Evolutionary conservation across 257 asterid species (phyloP), one percentile per base, ranked within the genome.

Genomic region (Anisodus tanguticus): DNA sequence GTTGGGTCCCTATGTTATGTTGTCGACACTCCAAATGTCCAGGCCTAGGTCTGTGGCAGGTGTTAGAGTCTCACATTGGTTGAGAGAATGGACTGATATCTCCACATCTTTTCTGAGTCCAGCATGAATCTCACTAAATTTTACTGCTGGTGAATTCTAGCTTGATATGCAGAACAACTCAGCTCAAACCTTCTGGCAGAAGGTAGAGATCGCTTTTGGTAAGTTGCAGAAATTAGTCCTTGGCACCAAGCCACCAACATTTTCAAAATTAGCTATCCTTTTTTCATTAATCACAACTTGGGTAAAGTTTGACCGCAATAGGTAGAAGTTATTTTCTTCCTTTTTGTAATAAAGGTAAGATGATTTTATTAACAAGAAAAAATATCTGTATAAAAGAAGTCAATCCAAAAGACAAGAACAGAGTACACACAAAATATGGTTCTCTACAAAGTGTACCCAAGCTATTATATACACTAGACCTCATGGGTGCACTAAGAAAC

Each of bases 171-270:
- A 88, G 84, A 86, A 95, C 81, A 94, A 77, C 85, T 89, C 98
- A 86, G 93, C 88, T 84, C 99, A 95, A 87, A 87, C 22, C 77
- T 88, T 88, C 85, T 95, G 99, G 99, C 98, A 95, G 88, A 89
- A 82, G 86, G 85, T 89, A 64, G 99, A 95, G 90, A 94, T 95
- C 66, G 80, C 92, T 86, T 95, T 95, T 88, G 98, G 99, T 95
- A 89, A 91, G 90, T 51, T 49, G 19, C 39, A 51, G 59, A 49
- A 16, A 62, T 69, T 11, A 43, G 45, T 41, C 17, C 45, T 64
- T 31, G 4, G 45, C n/a, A 54, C 59, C 59, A 54, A 12, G 17
- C 59, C 8, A 4, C 71, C 45, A 64, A 26, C 39, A 26, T 64
- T 9, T 31, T 64, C 4, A 12, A 31, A 31, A 64, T 64, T 26